Evolutionary conservation across 2,329 filamentous ascomycete species (phyloP).

Genomic region (Botrytis tulipae): DNA sequence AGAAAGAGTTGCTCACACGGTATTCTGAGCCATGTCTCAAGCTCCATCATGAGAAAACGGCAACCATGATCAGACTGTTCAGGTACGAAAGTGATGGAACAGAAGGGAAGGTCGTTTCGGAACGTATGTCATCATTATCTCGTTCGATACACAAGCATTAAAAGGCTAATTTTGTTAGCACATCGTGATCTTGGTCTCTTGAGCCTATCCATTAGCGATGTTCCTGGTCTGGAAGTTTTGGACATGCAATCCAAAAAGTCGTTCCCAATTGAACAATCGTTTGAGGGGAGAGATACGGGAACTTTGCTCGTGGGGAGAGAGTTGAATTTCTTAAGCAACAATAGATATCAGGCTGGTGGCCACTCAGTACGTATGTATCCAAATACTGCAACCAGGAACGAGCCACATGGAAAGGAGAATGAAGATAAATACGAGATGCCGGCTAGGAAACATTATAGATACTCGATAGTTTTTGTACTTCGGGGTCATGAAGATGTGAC

Average conservation of each 20-base stretch:
- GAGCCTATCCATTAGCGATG: slow-evolving; percentile 34
- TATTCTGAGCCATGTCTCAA: slow-evolving; percentile 31
- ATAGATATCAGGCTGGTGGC: slow-evolving; percentile 29
- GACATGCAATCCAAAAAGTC: slow-evolving; percentile 24
- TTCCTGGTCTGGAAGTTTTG: slow-evolving; percentile 33
- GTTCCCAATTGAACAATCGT: slow-evolving; percentile 31
- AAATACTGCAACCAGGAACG: background rate
- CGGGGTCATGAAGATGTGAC: slow-evolving; percentile 30
- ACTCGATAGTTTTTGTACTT: slow-evolving; percentile 35
- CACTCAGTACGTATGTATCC: slow-evolving; percentile 33
- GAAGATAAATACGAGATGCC: background rate
- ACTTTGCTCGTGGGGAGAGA: slow-evolving; percentile 33
- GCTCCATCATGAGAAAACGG: slow-evolving; percentile 26
- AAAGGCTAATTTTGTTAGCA: slow-evolving; percentile 20
- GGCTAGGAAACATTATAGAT: slow-evolving; percentile 23
- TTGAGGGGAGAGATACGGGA: slow-evolving; percentile 21
- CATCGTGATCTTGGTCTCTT: slow-evolving; percentile 34
- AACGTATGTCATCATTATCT: slow-evolving; percentile 25
- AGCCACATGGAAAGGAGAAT: background rate
- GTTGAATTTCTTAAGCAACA: slow-evolving; percentile 30
- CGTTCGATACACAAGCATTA: background rate
- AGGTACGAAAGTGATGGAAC: slow-evolving; percentile 30
- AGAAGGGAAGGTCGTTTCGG: slow-evolving; percentile 28
- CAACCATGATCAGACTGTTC: slow-evolving; percentile 34
- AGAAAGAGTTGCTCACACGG: slow-evolving; percentile 24